Base-by-base conservation (phyloP, 2,329 filamentous ascomycete genomes). In the Pleomassaria siparia region DNA sequence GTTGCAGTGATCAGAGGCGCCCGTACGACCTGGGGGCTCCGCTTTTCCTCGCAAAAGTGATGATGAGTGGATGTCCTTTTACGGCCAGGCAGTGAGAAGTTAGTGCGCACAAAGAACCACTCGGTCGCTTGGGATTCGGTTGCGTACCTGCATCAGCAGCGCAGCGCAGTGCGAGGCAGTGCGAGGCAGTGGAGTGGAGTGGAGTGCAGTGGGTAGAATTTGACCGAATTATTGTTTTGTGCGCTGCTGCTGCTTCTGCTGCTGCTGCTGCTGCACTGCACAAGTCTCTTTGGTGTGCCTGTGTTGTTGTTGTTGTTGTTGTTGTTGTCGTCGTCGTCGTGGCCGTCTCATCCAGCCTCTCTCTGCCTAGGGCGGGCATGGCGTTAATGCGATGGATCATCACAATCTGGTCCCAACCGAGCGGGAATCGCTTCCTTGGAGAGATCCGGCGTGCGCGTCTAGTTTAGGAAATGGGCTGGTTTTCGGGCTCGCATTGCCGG, bases 121-220 rank as follows among this genome's bases (percentile, higher is more conserved):
- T 29, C 41, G 28, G 20, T 6, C 15, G 20, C 20, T 26, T 13
- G 22, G 30, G 41, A 28, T 35, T 22, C 16, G 26, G 16, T 24
- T 32, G 41, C 41, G 41, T 44, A 44, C 41, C 41, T 44, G 41
- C 41, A 44, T n/a, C n/a, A n/a, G n/a, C n/a, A n/a, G n/a, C n/a
- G n/a, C n/a, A n/a, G n/a, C n/a, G n/a, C n/a, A n/a, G n/a, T n/a
- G n/a, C n/a, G n/a, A n/a, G n/a, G n/a, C n/a, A n/a, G n/a, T 18
- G 41, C 10, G 18, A 21, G 24, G 13, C n/a, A n/a, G n/a, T 18
- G 24, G 35, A 37, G 18, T 37, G 35, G 35, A 13, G 3, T 37
- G 35, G 11, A 13, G 18, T 22, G 35, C 35, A 37, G 35, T 37
- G 35, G 15, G 32, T 6, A 35, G 32, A 37, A 37, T 21, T 12